phyloP scores from a whole-genome alignment of 768 basidiomycete species.

The Pleurotus pulmonarius region DNA sequence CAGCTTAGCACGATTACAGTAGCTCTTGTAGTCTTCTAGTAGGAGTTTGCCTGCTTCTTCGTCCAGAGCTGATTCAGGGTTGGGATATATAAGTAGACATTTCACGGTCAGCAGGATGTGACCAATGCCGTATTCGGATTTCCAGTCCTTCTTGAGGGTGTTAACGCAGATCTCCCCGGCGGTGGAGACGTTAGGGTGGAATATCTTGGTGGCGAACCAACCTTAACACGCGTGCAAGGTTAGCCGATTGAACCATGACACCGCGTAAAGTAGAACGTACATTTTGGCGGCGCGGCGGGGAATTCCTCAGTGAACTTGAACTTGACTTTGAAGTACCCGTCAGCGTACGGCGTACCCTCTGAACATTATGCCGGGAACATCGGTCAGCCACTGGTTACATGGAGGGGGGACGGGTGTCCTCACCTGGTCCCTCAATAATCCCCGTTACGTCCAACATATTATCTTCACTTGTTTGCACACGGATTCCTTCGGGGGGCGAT shows the following conservation, averaged over 20 bases:
- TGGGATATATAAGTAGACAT: conserved; percentile 94
- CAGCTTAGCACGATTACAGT: conserved; percentile 80
- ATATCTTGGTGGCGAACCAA: conserved; percentile 91
- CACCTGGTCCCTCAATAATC: conserved; percentile 88
- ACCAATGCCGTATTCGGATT: conserved; percentile 82
- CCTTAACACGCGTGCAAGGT: conserved; percentile 40
- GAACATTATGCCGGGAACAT: conserved; percentile 13
- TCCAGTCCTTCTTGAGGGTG: conserved; percentile 97
- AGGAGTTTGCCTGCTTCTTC: conserved; percentile 94
- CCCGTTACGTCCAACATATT: conserved; percentile 87
- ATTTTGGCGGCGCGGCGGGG: conserved; percentile 91
- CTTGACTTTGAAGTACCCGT: conserved; percentile 66
- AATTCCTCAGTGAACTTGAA: conserved; percentile 95
- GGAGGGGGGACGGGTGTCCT: conserved; percentile 20
- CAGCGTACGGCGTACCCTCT: conserved; percentile 66
- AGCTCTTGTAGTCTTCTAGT: conserved; percentile 85
- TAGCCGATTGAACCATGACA: conserved; percentile 7
- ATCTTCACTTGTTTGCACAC: conserved; percentile 81
- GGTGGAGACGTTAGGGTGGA: conserved; percentile 93
- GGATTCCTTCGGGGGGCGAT: conserved; percentile 89
- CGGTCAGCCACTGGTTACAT: conserved; percentile 20
- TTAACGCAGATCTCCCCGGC: conserved; percentile 95
- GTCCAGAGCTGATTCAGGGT: conserved; percentile 93
- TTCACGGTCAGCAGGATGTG: conserved; percentile 93
- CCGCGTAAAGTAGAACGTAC: conserved; percentile 39